Evolutionary conservation across 1,284 basidiomycete species (phyloP), one percentile per base, ranked within the genome.

Genomic region (Trichosporon sp.): DNA sequence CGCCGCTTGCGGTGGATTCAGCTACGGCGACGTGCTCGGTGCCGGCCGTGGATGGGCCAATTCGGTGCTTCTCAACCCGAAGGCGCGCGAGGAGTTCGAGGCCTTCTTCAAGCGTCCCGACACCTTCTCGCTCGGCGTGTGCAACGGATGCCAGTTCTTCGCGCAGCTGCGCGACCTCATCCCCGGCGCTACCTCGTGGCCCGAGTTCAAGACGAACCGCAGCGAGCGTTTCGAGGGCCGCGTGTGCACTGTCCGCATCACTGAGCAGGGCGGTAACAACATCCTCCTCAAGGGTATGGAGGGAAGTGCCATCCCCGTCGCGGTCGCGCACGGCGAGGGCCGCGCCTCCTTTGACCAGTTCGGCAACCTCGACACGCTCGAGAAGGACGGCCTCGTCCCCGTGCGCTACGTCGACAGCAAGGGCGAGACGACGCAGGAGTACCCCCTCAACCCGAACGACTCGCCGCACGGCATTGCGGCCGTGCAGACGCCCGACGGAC

Each of bases 11-110:
- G 96, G 96, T 71, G 96, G 96, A 5, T 99, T 99, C 88, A 98
- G 96, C 11, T 99, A 98, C 80, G 97, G 96, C 68, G 96, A 99
- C 83, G 96, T 99, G 12, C 89, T 99, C 10, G 96, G 97, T 46
- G 96, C 97, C 4, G 97, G 96, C 14, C 95, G 92, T 80, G 97
- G 97, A 43, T 99, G 97, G 97, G 96, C 96, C 5, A 91, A 96
- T 81, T 95, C 94, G 16, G 91, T 95, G 35, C 87, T 97, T 37
- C 88, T 97, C 65, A 91, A 98, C 84, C 85, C 87, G 37, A 86
- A 83, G 1, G 92, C 93, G 1, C 87, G 92, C 37, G 85, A 82
- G 38, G 91, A 95, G 80, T 98, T 99, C 82, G 80, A 86, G 10
- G 84, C 83, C 12, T 99, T 98, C 88, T 97, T 98, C 86, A 82